Base-by-base conservation (phyloP, 306 rosid species). In the Boehmeria nivea region DNA sequence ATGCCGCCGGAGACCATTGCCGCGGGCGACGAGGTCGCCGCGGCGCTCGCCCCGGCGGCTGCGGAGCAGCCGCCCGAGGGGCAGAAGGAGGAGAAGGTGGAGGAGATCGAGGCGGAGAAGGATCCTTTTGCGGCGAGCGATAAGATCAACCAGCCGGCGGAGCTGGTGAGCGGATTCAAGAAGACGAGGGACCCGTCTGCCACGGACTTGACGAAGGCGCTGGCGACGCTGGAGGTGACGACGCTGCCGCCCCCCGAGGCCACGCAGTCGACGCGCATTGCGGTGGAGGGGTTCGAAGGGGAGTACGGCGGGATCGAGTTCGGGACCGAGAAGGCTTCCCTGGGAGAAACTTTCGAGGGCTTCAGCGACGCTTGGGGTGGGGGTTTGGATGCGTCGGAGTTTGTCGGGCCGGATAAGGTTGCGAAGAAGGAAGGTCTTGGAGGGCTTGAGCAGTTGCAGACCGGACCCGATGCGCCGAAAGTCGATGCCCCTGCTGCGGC, bases 101-200 rank as follows among this genome's bases (percentile, higher is more conserved):
- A 84, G 63, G 95, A 83, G 42, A 26, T 54, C 25, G 61, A 73
- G 10, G 67, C 37, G 0, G 96, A 87, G 68, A 85, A 80, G 44
- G 96, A 91, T 28, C 99, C 95, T 8, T 91, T 91, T 59, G 96
- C 99, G 0, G 96, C 99, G 16, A 91, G 95, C 33, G 95, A 91
- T 31, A 81, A 85, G 59, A 84, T 91, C 54, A 79, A 83, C 71
- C 79, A 84, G 62, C 96, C 99, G 12, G 70, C 57, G 50, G 89
- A 87, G 55, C 76, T 87, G 51, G 89, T 85, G 23, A 59, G 78
- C 48, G 96, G 96, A 37, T 87, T 91, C 64, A 91, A 85, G 80
- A 91, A 87, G 75, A 83, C 71, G 18, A 87, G 60, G 66, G 96
- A 84, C 43, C 70, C 89, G 59, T 87, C 94, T 17, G 75, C 93